Evolutionary conservation across 441 rosid genomes (phyloP).

Genomic region (Erodium trifolium): DNA sequence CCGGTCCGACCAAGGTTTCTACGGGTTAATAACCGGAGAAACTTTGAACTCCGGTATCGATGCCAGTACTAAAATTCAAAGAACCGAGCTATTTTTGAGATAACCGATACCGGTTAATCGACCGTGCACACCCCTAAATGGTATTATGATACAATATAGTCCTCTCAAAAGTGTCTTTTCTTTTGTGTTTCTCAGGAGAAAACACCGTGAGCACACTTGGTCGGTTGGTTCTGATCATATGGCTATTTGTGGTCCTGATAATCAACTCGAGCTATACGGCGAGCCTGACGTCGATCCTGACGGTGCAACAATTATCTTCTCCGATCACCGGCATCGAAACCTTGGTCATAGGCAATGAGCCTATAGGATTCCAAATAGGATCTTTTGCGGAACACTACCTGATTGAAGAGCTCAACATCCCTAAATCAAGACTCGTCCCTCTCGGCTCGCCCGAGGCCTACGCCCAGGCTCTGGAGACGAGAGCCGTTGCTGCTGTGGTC

Average conservation of each 20-base stretch:
- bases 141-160: too few species aligned
- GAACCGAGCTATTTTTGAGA: too few species aligned
- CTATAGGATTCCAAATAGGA: constrained; percentile 69
- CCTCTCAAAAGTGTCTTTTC: too few species aligned
- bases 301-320: constrained; percentile 75
- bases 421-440: constrained; percentile 59
- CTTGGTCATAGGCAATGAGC: constrained; percentile 42
- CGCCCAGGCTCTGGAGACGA: constrained; percentile 49
- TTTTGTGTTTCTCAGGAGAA: constrained; percentile 46
- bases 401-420: constrained; percentile 44
- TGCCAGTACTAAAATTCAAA: too few species aligned
- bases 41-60: too few species aligned
- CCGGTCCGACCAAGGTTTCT: too few species aligned
- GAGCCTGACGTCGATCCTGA: constrained; percentile 30
- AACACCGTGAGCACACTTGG: constrained; percentile 60
- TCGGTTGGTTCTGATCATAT: constrained; percentile 55
- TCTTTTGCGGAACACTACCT: constrained; percentile 66
- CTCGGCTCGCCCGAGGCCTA: constrained; percentile 53
- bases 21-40: too few species aligned
- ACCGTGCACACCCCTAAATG: too few species aligned
- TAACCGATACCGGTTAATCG: too few species aligned
- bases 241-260: constrained; percentile 84
- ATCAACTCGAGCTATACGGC: constrained; percentile 71
- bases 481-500: constrained; percentile 74
- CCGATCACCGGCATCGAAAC: constrained; percentile 63